Base-by-base conservation (phyloP, 208 protist species). In the Acanthamoeba culbertsoni region DNA sequence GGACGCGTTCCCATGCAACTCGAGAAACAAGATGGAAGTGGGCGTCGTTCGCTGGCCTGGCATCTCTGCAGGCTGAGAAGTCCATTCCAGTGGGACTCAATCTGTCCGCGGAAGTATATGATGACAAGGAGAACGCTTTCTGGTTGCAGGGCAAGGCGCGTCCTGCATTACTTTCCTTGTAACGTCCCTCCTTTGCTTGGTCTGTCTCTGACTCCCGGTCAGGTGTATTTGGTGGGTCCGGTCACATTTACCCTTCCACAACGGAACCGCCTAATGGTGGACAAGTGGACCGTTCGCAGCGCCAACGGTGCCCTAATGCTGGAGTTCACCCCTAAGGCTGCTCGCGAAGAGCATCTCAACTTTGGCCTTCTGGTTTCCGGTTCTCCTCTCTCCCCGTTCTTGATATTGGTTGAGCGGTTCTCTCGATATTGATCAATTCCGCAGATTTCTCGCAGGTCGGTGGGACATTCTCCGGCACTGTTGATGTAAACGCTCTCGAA, bases 231-330 rank as follows among this genome's bases (percentile, higher is more conserved):
- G 48, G 48, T 86, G n/a, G 75, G 75, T 4, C 23, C 75, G 7
- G 75, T 59, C 10, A 4, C 26, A 2, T 86, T 86, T 43, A 59
- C 43, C 42, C 43, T 86, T 3, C 75, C 75, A 8, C 4, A 23
- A 6, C 28, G 23, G 26, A 4, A 46, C n/a, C 75, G 48, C 8
- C 14, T 86, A 12, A 86, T 16, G 23, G 4, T 35, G n/a, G 75
- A 86, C 46, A 55, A 86, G 48, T 86, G 75, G 75, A 62, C 28
- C 75, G 10, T 86, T 43, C 75, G 75, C n/a, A 86, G 75, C 45
- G 42, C 35, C 10, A 75, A 75, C 37, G 63, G 46, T 8, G 75
- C 48, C 7, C 26, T 86, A 2, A 18, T 57, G 31, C 48, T 86
- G 12, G 12, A 55, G 23, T 86, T 86, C 75, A 31, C 26, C 42